Evolutionary conservation across 164 flowering plant genomes (phyloP).

Genomic region (Nymphaea colorata): DNA sequence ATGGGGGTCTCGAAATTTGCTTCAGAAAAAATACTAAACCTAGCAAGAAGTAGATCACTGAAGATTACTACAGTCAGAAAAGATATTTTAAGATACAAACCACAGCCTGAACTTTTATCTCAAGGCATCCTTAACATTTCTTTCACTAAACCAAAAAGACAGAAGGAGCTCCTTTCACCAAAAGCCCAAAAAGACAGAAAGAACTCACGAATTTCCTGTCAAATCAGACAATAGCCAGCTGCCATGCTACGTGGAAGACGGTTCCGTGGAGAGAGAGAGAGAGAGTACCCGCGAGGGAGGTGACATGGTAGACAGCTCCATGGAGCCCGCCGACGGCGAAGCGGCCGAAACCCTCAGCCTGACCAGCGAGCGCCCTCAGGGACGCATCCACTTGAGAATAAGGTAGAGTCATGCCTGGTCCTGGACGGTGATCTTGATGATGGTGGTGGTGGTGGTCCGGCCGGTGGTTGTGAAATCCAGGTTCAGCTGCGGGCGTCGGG

Average conservation of each 20-base stretch:
- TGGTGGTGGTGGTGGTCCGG: not conserved
- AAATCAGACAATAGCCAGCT: too few relatives aligned
- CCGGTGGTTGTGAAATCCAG: constrained; percentile 2
- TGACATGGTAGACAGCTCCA: constrained; percentile 51
- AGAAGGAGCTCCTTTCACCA: not conserved
- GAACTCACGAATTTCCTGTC: too few relatives aligned
- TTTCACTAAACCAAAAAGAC: not conserved
- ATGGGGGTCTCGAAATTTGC: too few relatives aligned
- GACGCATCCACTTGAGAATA: constrained; percentile 47
- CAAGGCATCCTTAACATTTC: too few relatives aligned
- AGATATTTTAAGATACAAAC: too few relatives aligned
- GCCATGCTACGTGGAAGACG: not conserved
- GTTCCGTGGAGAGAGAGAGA: not conserved
- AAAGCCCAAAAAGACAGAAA: too few relatives aligned
- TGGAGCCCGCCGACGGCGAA: constrained; percentile 69
- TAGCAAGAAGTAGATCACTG: too few relatives aligned
- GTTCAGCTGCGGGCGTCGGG: not conserved
- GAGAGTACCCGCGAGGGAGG: constrained; percentile 47
- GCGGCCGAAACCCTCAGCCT: constrained; percentile 84
- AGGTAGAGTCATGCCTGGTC: constrained; percentile 15
- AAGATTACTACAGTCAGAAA: too few relatives aligned
- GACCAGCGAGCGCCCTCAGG: constrained; percentile 55
- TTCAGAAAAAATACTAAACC: too few relatives aligned
- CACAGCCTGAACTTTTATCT: too few relatives aligned
- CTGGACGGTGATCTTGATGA: not conserved